Evolutionary conservation across 1,284 basidiomycete genomes (phyloP).

Genomic region (Retiboletus flavoniger): DNA sequence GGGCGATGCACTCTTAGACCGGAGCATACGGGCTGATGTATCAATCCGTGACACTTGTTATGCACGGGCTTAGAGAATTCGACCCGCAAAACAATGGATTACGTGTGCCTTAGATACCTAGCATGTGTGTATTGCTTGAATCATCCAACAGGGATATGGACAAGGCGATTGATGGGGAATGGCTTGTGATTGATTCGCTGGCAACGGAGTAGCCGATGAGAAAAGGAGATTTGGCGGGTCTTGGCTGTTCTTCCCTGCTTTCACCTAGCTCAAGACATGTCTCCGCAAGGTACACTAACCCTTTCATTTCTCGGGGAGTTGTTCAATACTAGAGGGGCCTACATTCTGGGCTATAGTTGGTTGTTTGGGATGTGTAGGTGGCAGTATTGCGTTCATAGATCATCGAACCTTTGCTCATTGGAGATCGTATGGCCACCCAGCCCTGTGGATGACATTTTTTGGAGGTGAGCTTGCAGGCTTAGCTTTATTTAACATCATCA

Average conservation of each 20-base stretch:
- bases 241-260: not conserved
- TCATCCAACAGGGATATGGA: not conserved
- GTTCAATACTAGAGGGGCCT: not conserved
- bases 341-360: constrained; percentile 55
- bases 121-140: not conserved
- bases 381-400: not conserved
- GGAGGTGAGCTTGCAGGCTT: constrained; percentile 28
- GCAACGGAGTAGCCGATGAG: not conserved
- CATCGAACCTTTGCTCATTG: not conserved
- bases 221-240: not conserved
- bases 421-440: constrained; percentile 33
- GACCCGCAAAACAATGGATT: not conserved
- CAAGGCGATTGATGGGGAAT: not conserved
- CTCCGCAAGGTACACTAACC: not conserved
- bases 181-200: not conserved
- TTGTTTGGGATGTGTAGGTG: constrained; percentile 70
- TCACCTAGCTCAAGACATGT: not conserved
- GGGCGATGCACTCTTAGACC: constrained; percentile 40
- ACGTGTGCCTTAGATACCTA: not conserved
- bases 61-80: not conserved
- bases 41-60: not conserved
- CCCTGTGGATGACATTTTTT: constrained; percentile 67
- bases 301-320: not conserved
- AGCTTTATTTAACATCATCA: not conserved
- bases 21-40: not conserved